A percentile compares a stretch with the other conserved stretches of the same genome.
phyloP scores from a whole-genome alignment of 495 filamentous ascomycete species.

The Podospora australis region DNA sequence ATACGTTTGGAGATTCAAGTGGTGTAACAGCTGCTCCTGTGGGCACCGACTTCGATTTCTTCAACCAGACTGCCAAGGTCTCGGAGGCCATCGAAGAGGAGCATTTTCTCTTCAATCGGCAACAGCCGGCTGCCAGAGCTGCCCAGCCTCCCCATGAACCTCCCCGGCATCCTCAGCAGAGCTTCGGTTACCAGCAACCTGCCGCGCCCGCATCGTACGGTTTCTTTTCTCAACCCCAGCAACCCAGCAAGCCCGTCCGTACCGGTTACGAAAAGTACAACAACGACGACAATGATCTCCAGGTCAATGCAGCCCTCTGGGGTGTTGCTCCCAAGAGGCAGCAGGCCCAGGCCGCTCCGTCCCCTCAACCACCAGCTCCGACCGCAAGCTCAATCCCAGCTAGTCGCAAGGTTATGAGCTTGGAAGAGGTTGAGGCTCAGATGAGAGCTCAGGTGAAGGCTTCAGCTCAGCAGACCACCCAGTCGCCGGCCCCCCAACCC shows the following conservation, averaged over 20 bases:
- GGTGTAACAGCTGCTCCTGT: slow-evolving; percentile 36
- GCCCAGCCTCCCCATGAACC: slow-evolving; percentile 17
- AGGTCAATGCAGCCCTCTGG: slow-evolving; percentile 93
- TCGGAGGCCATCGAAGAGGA: slow-evolving; percentile 82
- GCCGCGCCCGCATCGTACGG: slow-evolving; percentile 30
- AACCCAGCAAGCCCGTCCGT: slow-evolving; percentile 50
- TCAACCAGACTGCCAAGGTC: slow-evolving; percentile 82
- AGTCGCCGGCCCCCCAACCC: slow-evolving; percentile 23
- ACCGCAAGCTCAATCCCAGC: slow-evolving; percentile 21
- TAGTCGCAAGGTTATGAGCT: slow-evolving; percentile 81
- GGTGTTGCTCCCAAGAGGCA: slow-evolving; percentile 60
- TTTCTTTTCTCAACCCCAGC: slow-evolving; percentile 37
- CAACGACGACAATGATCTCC: slow-evolving; percentile 68
- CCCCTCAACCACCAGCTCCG: slow-evolving; percentile 22
- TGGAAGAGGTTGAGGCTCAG: slow-evolving; percentile 95
- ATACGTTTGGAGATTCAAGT: slow-evolving; percentile 73
- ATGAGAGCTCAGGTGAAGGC: slow-evolving; percentile 65
- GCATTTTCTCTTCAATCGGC: slow-evolving; percentile 70
- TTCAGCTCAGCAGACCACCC: slow-evolving; percentile 28
- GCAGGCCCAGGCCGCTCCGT: slow-evolving; percentile 27
- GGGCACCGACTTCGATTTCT: slow-evolving; percentile 96
- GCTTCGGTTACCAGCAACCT: slow-evolving; percentile 22
- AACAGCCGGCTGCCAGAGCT: slow-evolving; percentile 46
- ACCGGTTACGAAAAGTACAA: slow-evolving; percentile 87
- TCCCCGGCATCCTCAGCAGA: too few species aligned